A percentile compares a stretch with the other conserved stretches of the same genome.
These are phyloP conservation scores for Anthostomella pinea DNA, from an alignment of 2,329 filamentous ascomycete species.

Conservation along the genomic window DNA sequence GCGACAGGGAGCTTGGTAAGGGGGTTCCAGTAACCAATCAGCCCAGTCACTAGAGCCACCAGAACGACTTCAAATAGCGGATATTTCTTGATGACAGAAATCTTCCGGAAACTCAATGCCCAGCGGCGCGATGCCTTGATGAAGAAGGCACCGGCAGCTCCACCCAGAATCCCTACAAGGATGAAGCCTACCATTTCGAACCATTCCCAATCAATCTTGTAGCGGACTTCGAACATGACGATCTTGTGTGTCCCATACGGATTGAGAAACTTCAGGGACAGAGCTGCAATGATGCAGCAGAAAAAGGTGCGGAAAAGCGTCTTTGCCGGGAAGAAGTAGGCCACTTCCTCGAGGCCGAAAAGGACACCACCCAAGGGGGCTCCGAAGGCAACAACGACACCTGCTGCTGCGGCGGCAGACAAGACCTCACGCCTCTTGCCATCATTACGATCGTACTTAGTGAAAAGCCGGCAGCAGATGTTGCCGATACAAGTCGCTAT, in stretches of 20 bases:
- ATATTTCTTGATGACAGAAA: constrained; percentile 74
- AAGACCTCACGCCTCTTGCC: constrained; percentile 90
- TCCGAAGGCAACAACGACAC: constrained; percentile 91
- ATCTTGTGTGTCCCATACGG: constrained; percentile 96
- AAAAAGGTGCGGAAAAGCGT: constrained; percentile 97
- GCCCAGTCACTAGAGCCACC: constrained; percentile 79
- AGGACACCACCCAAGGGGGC: constrained; percentile 84
- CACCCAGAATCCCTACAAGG: constrained; percentile 81
- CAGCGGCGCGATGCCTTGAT: constrained; percentile 93
- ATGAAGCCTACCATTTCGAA: constrained; percentile 88
- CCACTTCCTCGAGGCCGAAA: constrained; percentile 91
- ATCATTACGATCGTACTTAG: constrained; percentile 92
- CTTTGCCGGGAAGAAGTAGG: constrained; percentile 97
- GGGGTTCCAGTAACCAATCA: constrained; percentile 90
- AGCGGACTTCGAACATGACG: constrained; percentile 92
- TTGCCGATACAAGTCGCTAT: constrained; percentile 95
- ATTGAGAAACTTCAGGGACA: constrained; percentile 92
- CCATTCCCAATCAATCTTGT: constrained; percentile 85
- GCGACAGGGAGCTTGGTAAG: constrained; percentile 87
- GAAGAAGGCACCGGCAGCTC: constrained; percentile 82
- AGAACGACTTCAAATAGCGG: constrained; percentile 85
- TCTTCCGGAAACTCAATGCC: constrained; percentile 84
- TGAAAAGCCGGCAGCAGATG: constrained; percentile 88
- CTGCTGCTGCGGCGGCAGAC: constrained; percentile 85
- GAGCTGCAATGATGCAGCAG: constrained; percentile 88